Evolutionary conservation across 78 protist genomes (phyloP).

Genomic region (Dictyostelium brefeldianum): DNA sequence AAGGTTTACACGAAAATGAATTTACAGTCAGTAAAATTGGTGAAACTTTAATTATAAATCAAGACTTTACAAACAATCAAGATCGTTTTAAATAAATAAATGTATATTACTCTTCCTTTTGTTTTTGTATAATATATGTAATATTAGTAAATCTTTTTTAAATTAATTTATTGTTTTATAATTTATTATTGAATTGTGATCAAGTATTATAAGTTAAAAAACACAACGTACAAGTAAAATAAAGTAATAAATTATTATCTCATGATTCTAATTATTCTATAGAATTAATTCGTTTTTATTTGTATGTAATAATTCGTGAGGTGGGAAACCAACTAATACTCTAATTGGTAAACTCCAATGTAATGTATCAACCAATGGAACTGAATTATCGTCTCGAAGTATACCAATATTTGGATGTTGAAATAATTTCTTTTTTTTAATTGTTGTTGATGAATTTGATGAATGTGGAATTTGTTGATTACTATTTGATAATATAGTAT

Average conservation of each 20-base stretch:
- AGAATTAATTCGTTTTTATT: conserved; percentile 61
- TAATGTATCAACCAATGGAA: conserved; percentile 64
- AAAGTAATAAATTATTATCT: background rate
- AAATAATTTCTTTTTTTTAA: background rate
- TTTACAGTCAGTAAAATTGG: conserved; percentile 55
- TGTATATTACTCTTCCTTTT: too few relatives aligned
- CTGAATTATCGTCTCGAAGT: conserved; percentile 33
- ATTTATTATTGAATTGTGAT: too few relatives aligned
- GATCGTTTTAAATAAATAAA: too few relatives aligned
- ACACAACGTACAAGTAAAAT: background rate
- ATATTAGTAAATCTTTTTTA: too few relatives aligned
- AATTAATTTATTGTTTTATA: too few relatives aligned
- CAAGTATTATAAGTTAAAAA: background rate
- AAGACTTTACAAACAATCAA: too few relatives aligned
- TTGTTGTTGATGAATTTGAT: background rate
- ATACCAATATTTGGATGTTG: conserved; percentile 46
- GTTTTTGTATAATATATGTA: too few relatives aligned
- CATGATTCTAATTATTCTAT: too few relatives aligned
- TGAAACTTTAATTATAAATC: conserved; percentile 13
- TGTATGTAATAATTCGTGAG: conserved; percentile 64
- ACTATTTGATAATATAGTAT: background rate
- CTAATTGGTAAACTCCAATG: conserved; percentile 80
- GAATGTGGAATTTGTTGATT: background rate
- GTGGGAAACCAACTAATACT: conserved; percentile 69
- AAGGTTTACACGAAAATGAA: conserved; percentile 26